A percentile compares a stretch with the other conserved stretches of the same genome.
Conservation (phyloP, 2,329 filamentous ascomycete genomes). For the Curvularia sp. region DNA sequence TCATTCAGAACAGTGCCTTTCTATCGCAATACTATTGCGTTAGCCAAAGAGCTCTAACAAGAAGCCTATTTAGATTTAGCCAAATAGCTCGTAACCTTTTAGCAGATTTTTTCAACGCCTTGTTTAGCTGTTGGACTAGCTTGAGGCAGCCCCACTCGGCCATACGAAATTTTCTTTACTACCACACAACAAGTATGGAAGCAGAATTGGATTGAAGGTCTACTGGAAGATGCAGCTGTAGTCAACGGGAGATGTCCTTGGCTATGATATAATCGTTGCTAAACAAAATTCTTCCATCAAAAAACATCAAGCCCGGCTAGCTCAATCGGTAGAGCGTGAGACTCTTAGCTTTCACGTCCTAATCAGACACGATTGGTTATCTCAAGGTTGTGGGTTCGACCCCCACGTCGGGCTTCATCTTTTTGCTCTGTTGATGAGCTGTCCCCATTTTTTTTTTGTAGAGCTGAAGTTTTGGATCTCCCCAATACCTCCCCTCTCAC, state of each 20-base stretch:
- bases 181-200: not conserved
- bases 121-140: too few species aligned
- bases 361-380: slow-evolving; percentile 19
- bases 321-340: slow-evolving; percentile 53
- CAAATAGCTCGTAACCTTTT: too few species aligned
- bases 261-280: too few species aligned
- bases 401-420: slow-evolving; percentile 21
- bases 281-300: slow-evolving; percentile 1
- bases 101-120: too few species aligned
- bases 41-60: too few species aligned
- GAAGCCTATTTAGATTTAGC: too few species aligned
- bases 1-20: too few species aligned
- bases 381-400: slow-evolving; percentile 27
- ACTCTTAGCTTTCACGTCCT: slow-evolving; percentile 43
- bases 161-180: slow-evolving; percentile 10
- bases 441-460: not conserved
- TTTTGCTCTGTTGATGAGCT: not conserved
- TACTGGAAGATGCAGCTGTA: too few species aligned
- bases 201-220: not conserved
- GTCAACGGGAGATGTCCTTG: too few species aligned
- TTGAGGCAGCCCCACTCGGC: slow-evolving; percentile 6
- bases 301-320: slow-evolving; percentile 16
- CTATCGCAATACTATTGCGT: too few species aligned
- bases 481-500: too few species aligned
- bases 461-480: too few species aligned